Percentiles rank a stretch among this genome's conserved stretches.
phyloP scores from a whole-genome alignment of 768 basidiomycete genomes.

The Phanerochaete carnosa region DNA sequence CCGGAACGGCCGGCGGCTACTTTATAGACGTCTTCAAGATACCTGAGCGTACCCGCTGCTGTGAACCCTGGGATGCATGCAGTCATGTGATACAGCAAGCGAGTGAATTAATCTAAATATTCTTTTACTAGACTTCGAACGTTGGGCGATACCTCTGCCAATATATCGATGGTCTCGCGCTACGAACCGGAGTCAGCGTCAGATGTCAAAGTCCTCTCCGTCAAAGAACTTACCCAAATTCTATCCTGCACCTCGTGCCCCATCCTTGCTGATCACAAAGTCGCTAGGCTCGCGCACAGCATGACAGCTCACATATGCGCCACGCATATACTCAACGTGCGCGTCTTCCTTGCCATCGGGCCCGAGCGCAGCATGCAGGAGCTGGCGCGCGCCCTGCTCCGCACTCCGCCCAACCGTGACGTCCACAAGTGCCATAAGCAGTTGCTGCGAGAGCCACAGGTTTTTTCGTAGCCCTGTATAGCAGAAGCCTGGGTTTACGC shows the following conservation, averaged over 20 bases:
- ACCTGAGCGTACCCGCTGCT: too few species aligned
- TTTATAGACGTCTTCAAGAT: too few species aligned
- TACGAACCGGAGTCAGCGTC: conserved; percentile 7
- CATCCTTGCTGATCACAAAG: conserved; percentile 29
- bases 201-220: not conserved
- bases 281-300: conserved; percentile 27
- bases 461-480: conserved; percentile 26
- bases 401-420: conserved; percentile 26
- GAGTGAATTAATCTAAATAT: too few species aligned
- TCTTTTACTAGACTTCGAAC: conserved; percentile 1
- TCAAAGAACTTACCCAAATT: conserved; percentile 30
- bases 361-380: conserved; percentile 30
- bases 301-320: conserved; percentile 15
- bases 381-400: conserved; percentile 33
- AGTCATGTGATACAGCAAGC: too few species aligned
- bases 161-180: conserved; percentile 25
- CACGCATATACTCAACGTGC: conserved; percentile 18
- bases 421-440: conserved; percentile 11
- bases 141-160: conserved; percentile 11
- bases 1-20: too few species aligned
- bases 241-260: conserved; percentile 23
- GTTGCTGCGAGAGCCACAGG: conserved; percentile 2
- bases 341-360: conserved; percentile 14
- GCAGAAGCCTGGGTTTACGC: conserved; percentile 34
- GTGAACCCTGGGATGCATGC: too few species aligned